Base-by-base conservation (phyloP, 2,329 filamentous ascomycete genomes). In the Colletotrichum horii region DNA sequence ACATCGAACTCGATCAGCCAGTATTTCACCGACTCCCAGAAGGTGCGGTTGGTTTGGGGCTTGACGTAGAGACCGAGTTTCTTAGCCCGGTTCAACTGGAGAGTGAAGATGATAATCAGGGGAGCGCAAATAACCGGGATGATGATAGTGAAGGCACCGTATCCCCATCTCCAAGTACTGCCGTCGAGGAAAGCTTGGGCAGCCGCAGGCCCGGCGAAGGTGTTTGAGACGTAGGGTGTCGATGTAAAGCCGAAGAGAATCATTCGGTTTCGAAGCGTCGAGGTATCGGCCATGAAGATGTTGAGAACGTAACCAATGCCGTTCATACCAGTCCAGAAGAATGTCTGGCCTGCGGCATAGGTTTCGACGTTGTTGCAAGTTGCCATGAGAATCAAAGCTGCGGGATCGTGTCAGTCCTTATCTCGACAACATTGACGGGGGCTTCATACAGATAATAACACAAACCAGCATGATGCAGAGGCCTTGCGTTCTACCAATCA, bases 131-230 rank as follows among this genome's bases (percentile, higher is more conserved):
- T 56, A 16, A 62, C 69, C 5, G 91, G 90, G 12, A 90, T 79
- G 70, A 93, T 88, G 78, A 93, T 91, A 32, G 88, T 86, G 82
- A 91, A 93, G 70, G 87, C 87, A 24, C 91, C 91, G 77, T 90
- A 92, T 9, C 77, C 81, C 82, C 82, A 83, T 19, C 80, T 78
- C 81, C 81, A 83, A n/a, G 76, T 78, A 6, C 75, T 78, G 6
- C 73, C 67, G 6, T 79, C 75, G 9, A 81, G 78, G 64, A 82
- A 80, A 3, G 77, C 76, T 48, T 78, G 62, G 6, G 82, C 79
- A n/a, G 80, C 79, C 11, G 78, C 77, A 11, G 80, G 79, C 16
- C 81, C 80, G 60, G 82, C 78, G 72, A 81, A 85, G 2, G 82
- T 81, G 14, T 82, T 87, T 58, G 82, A 81, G 74, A 87, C 82